phyloP scores from a whole-genome alignment of 2,329 filamentous ascomycete species.

The Aspergillus sp. region DNA sequence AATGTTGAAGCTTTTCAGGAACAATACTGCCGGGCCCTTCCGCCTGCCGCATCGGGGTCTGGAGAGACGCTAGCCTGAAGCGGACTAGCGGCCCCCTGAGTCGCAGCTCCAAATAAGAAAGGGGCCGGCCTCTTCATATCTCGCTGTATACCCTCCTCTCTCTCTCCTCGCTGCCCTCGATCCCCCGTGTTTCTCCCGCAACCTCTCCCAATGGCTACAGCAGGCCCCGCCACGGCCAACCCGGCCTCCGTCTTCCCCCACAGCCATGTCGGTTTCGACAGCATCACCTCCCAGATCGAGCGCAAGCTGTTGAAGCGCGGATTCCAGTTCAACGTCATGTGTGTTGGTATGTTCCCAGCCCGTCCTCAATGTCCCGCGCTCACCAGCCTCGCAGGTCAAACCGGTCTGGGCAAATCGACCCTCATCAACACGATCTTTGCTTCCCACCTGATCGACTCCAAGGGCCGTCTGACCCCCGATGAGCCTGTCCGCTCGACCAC shows the following conservation, averaged over 20 bases:
- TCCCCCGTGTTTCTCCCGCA: conserved; percentile 11
- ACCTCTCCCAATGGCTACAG: conserved; percentile 54
- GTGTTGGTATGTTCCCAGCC: conserved; percentile 69
- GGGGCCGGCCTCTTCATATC: not conserved
- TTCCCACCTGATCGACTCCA: conserved; percentile 97
- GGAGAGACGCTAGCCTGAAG: conserved; percentile 23
- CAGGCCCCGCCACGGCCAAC: conserved; percentile 45
- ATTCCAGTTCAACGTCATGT: conserved; percentile 99
- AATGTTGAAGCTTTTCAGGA: not conserved
- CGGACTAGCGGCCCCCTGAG: conserved; percentile 30
- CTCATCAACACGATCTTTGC: conserved; percentile 99
- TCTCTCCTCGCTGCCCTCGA: conserved; percentile 5
- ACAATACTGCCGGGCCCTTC: conserved; percentile 2
- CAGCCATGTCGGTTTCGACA: conserved; percentile 99
- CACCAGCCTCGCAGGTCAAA: conserved; percentile 62
- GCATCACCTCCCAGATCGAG: conserved; percentile 99
- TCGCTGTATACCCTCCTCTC: conserved; percentile 2
- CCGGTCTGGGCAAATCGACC: conserved; percentile 95
- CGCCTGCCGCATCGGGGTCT: conserved; percentile 13
- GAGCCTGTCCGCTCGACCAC: conserved; percentile 92
- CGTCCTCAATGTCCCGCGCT: conserved; percentile 9
- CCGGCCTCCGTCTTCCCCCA: conserved; percentile 64
- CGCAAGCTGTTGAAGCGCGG: conserved; percentile 98
- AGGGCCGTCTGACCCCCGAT: conserved; percentile 85
- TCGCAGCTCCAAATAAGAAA: conserved; percentile 21